These are phyloP conservation scores for Peronospora belbahrii DNA, from an alignment of 352 stramenopile species.

Conservation along the genomic window DNA sequence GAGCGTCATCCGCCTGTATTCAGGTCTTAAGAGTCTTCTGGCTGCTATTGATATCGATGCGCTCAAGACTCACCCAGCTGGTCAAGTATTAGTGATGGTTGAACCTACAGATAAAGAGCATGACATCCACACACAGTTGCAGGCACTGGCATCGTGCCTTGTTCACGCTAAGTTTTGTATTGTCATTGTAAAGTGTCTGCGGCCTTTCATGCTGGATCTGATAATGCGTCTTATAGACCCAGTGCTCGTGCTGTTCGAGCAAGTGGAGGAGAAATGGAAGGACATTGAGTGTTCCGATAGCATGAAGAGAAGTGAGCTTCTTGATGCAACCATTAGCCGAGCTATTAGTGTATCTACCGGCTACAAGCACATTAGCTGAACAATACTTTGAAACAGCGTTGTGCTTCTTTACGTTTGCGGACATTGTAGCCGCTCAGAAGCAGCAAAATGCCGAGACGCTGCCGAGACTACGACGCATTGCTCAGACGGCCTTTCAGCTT, in stretches of 20 bases:
- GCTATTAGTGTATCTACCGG: constrained; percentile 45
- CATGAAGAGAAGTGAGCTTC: constrained; percentile 41
- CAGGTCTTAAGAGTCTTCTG: constrained; percentile 16
- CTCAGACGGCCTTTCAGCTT: constrained; percentile 51
- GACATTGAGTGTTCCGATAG: constrained; percentile 34
- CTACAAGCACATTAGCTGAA: constrained; percentile 46
- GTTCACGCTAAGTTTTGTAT: constrained; percentile 35
- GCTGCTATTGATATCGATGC: background rate
- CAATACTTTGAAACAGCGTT: constrained; percentile 56
- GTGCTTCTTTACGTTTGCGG: constrained; percentile 74
- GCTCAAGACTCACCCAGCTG: constrained; percentile 28
- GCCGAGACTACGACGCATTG: constrained; percentile 44
- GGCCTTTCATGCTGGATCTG: constrained; percentile 66
- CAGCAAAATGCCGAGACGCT: constrained; percentile 24
- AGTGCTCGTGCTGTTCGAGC: constrained; percentile 37
- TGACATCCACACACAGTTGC: constrained; percentile 31
- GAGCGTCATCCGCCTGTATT: constrained; percentile 15
- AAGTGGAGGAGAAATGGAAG: background rate
- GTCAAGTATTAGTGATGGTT: constrained; percentile 14
- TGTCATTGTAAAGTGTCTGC: constrained; percentile 48
- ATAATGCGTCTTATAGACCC: constrained; percentile 55
- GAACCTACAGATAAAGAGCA: constrained; percentile 9
- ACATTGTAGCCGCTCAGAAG: constrained; percentile 36
- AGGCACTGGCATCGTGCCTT: constrained; percentile 51
- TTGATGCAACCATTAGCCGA: constrained; percentile 47